Evolutionary conservation across 2,329 filamentous ascomycete genomes (phyloP), one percentile per base, ranked within the genome.

Genomic region (Pseudocercospora fuligena): DNA sequence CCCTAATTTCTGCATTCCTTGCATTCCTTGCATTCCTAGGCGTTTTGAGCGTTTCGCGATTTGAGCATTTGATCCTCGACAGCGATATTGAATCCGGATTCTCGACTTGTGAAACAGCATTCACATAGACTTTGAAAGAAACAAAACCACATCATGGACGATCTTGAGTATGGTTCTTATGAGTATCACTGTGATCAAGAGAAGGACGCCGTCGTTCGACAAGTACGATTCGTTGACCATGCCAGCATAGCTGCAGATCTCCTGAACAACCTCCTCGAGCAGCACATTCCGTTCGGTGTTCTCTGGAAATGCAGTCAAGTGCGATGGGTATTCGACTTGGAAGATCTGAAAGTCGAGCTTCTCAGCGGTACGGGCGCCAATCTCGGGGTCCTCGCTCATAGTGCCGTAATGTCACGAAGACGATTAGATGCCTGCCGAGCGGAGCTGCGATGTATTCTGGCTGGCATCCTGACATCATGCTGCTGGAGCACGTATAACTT

Each of bases 261-360:
- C 2, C n/a, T 61, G 14, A 61, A 36, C 43, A 3, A 31, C 12
- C 43, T 61, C 8, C 60, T 61, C 1, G 60, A 61, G 12, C 16
- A 33, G 29, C 46, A 61, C 40, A n/a, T 61, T 9, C 60, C 60
- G 11, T 29, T 61, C 14, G 60, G 60, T 8, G 23, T 23, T n/a
- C 12, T 61, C 25, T 61, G 36, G 25, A 51, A 11, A 47, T 61
- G 60, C 46, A 61, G 60, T 31, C 21, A 53, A n/a, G 27, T 31
- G 7, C 43, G 60, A 1, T 61, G 60, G 60, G 11, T 19, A 3
- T 53, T 61, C 46, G 46, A 61, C n/a, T 29, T 61, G 11, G 60
- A 61, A 33, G 60, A 61, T 21, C 14, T 61, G 11, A 19, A 31
- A n/a, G 43, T 53, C 21, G 27, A 61, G 43, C 16, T 61, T 6